These are phyloP conservation scores for Xerocomus nothofagi DNA, from an alignment of 1,284 basidiomycete species.

Conservation along the genomic window DNA sequence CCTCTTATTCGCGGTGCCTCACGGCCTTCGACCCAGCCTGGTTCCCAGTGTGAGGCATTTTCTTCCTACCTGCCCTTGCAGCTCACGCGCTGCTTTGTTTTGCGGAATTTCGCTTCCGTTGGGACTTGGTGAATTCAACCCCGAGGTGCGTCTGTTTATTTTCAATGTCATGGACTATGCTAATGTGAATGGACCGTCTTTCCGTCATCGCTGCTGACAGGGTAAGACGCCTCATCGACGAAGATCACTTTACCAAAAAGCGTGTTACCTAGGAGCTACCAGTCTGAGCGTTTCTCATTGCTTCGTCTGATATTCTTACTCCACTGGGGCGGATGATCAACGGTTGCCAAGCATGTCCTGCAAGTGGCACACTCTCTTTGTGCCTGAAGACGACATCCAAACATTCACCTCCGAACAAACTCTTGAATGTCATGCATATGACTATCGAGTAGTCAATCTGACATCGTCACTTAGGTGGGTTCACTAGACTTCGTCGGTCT, in stretches of 20 bases:
- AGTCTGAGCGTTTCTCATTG: constrained; percentile 78
- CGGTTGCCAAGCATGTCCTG: constrained; percentile 60
- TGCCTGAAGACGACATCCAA: constrained; percentile 73
- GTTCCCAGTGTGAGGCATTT: too few relatives aligned
- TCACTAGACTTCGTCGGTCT: constrained; percentile 82
- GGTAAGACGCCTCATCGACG: constrained; percentile 39
- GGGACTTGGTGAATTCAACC: too few relatives aligned
- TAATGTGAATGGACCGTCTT: too few relatives aligned
- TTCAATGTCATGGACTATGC: too few relatives aligned
- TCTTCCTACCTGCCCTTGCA: too few relatives aligned
- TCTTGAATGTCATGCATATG: too few relatives aligned
- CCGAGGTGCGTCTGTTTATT: too few relatives aligned
- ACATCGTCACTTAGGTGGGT: constrained; percentile 50
- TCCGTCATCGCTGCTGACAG: too few relatives aligned
- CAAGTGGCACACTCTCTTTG: constrained; percentile 62
- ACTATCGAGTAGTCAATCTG: neutral
- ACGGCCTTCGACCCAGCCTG: too few relatives aligned
- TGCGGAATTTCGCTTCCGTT: too few relatives aligned
- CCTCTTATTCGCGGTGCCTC: too few relatives aligned
- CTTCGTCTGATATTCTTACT: constrained; percentile 70
- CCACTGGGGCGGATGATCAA: constrained; percentile 87
- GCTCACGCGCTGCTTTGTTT: too few relatives aligned
- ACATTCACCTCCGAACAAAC: constrained; percentile 39
- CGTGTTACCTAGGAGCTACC: constrained; percentile 64
- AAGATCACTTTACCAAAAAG: neutral